A percentile compares a stretch with the other conserved stretches of the same genome.
Conservation (phyloP, 2,329 filamentous ascomycete genomes). For the Fusarium lyarnte region DNA sequence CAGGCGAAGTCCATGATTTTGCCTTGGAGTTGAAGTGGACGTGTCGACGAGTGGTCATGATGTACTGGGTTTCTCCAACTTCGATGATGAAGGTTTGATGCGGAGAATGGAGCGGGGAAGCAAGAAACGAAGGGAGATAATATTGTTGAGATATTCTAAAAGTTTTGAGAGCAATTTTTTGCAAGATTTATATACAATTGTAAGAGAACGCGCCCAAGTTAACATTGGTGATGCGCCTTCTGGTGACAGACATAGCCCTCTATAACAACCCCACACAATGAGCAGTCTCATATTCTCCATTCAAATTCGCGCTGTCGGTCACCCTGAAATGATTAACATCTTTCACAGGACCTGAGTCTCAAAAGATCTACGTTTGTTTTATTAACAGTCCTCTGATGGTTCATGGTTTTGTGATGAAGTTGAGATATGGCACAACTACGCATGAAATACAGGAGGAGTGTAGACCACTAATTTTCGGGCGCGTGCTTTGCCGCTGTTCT, state of each 20-base stretch:
- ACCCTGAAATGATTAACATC: not conserved
- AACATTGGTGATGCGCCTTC: slow-evolving; percentile 29
- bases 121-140: rapidly evolving
- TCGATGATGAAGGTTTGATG: not conserved
- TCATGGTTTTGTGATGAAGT: not conserved
- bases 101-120: not conserved
- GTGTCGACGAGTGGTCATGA: slow-evolving; percentile 37
- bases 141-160: too few species aligned
- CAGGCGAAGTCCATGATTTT: slow-evolving; percentile 18
- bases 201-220: not conserved
- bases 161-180: too few species aligned
- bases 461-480: not conserved
- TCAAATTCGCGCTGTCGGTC: not conserved
- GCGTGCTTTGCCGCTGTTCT: not conserved
- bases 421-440: not conserved
- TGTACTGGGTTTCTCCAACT: not conserved
- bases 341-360: not conserved
- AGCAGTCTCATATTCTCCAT: not conserved
- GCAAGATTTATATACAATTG: slow-evolving; percentile 1
- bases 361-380: not conserved
- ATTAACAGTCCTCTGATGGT: not conserved
- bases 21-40: slow-evolving; percentile 41
- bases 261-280: not conserved
- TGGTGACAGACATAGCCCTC: slow-evolving; percentile 18
- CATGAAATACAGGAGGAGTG: not conserved